phyloP scores from a whole-genome alignment of 2,329 filamentous ascomycete genomes.

The Neonectria magnoliae region DNA sequence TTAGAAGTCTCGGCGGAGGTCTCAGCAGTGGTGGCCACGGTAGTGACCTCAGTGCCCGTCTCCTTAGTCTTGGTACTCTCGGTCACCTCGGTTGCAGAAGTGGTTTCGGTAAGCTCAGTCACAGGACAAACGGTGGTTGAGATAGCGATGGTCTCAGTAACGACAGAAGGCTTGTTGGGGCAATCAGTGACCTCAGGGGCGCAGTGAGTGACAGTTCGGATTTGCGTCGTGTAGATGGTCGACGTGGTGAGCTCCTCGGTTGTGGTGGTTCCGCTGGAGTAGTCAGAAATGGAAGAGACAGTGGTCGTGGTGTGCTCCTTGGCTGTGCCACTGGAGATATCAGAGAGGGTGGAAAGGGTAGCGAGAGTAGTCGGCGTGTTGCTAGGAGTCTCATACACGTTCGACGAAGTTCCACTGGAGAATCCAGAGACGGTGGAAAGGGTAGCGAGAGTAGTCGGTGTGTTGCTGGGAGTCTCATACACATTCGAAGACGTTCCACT shows the following conservation, averaged over 20 bases:
- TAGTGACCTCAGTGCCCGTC: not conserved
- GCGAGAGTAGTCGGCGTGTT: not conserved
- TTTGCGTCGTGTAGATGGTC: conserved; percentile 33
- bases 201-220: conserved; percentile 35
- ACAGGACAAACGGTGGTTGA: conserved; percentile 36
- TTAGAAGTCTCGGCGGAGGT: too few species aligned
- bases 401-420: too few species aligned
- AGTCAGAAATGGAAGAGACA: not conserved
- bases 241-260: conserved; percentile 32
- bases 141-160: conserved; percentile 33
- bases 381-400: too few species aligned
- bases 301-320: not conserved
- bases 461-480: too few species aligned
- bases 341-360: not conserved
- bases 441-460: too few species aligned
- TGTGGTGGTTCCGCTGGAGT: conserved; percentile 16
- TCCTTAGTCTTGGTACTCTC: not conserved
- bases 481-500: too few species aligned
- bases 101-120: conserved; percentile 23
- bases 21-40: not conserved
- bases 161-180: not conserved
- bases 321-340: not conserved
- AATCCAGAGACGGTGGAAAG: too few species aligned
- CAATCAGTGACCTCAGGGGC: conserved; percentile 31
- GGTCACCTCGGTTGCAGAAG: conserved; percentile 2